Conservation (phyloP, 441 rosid species). For the Macaranga tanarius region DNA sequence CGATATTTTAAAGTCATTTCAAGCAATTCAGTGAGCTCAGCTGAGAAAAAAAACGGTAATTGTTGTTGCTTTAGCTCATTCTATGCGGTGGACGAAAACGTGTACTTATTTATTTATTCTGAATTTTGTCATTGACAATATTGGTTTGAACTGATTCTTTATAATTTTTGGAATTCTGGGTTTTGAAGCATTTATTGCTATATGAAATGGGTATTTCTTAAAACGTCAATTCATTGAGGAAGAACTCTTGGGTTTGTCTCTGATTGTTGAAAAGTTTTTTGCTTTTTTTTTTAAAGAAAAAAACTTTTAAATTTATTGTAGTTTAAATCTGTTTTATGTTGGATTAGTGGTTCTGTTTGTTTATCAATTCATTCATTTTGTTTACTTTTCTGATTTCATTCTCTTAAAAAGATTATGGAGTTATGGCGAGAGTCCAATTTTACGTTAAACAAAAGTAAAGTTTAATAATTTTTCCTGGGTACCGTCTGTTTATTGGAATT, state of each 20-base stretch:
- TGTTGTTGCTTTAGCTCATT: background rate
- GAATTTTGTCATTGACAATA: background rate
- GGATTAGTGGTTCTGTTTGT: no score
- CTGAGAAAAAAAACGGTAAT: conserved; percentile 20
- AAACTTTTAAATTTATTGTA: no score
- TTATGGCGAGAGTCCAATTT: no score
- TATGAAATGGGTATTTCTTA: background rate
- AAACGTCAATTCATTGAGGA: background rate
- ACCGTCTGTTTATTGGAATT: no score
- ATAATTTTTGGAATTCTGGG: background rate
- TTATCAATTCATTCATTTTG: no score
- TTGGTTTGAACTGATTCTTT: background rate
- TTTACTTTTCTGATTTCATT: no score
- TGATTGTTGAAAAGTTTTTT: background rate
- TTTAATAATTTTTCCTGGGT: no score
- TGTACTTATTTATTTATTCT: background rate
- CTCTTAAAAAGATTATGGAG: no score
- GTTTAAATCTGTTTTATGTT: no score
- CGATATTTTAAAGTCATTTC: background rate
- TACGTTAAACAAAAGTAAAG: no score
- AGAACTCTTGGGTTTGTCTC: conserved; percentile 3
- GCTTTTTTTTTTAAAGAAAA: no score
- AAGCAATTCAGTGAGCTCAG: background rate
- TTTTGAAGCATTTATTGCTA: background rate
- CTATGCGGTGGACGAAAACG: background rate